phyloP scores from a whole-genome alignment of 2,329 filamentous ascomycete species.

The Penicillium sp. region DNA sequence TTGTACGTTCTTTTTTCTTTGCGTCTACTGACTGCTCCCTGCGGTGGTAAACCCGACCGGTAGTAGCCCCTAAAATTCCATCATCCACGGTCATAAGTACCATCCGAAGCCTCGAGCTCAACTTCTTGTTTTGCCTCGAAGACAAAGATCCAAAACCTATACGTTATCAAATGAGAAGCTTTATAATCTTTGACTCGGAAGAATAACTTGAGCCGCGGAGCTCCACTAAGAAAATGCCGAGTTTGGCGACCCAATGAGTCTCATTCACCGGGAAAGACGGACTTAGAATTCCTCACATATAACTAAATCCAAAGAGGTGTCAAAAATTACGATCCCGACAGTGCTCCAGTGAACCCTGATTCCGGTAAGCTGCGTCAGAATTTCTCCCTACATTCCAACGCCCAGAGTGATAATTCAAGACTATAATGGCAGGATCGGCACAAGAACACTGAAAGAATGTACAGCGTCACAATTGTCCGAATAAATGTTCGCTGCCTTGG shows the following conservation, averaged over 20 bases:
- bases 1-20: too few relatives aligned
- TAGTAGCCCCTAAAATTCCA: not conserved
- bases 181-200: not conserved
- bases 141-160: not conserved
- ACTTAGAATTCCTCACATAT: not conserved
- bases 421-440: not conserved
- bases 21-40: too few relatives aligned
- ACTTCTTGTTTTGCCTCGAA: not conserved
- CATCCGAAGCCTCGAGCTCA: not conserved
- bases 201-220: not conserved
- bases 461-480: slow-evolving; percentile 7
- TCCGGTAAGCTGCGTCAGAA: not conserved
- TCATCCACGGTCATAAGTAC: not conserved
- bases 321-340: not conserved
- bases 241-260: not conserved
- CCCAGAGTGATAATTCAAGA: not conserved
- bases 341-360: not conserved
- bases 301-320: not conserved
- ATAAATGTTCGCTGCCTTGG: slow-evolving; percentile 1
- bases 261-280: not conserved
- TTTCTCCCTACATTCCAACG: not conserved
- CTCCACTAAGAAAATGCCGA: not conserved
- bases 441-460: not conserved
- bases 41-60: too few relatives aligned
- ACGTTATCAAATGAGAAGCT: not conserved